Conservation (phyloP, 1,284 basidiomycete species). For the Marasmius tenuissimus region DNA sequence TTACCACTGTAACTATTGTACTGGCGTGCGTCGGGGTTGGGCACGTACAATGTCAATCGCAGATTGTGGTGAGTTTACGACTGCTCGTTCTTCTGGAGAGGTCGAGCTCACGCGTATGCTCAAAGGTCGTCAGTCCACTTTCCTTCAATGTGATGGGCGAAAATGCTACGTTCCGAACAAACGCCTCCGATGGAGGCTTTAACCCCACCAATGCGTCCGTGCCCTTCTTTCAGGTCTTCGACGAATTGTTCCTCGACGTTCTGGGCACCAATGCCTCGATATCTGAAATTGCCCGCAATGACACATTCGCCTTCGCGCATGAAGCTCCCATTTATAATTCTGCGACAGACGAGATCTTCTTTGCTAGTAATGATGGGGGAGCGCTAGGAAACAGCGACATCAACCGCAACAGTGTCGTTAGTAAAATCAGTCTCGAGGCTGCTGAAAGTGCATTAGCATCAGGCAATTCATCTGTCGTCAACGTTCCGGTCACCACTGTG, state of each 20-base stretch:
- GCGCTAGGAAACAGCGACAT: slow-evolving; percentile 39
- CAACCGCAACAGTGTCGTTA: slow-evolving; percentile 45
- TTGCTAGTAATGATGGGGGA: slow-evolving; percentile 47
- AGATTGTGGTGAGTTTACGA: too few relatives aligned
- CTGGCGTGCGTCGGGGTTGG: too few relatives aligned
- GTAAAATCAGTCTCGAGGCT: slow-evolving; percentile 46
- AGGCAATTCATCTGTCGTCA: slow-evolving; percentile 36
- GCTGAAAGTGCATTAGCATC: slow-evolving; percentile 38
- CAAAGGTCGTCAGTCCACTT: slow-evolving; percentile 40
- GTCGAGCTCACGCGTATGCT: too few relatives aligned
- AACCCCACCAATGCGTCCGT: slow-evolving; percentile 43
- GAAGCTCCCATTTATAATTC: slow-evolving; percentile 70
- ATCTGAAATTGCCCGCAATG: slow-evolving; percentile 54
- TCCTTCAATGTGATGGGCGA: slow-evolving; percentile 44
- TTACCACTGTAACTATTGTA: too few relatives aligned
- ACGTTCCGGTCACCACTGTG: slow-evolving; percentile 57
- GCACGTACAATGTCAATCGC: too few relatives aligned
- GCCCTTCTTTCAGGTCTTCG: slow-evolving; percentile 73
- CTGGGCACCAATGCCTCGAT: slow-evolving; percentile 62
- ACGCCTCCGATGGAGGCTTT: slow-evolving; percentile 33
- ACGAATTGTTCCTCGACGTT: slow-evolving; percentile 56
- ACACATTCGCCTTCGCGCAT: slow-evolving; percentile 68
- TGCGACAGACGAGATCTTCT: slow-evolving; percentile 30
- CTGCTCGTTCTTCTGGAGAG: too few relatives aligned
- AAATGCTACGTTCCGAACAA: slow-evolving; percentile 37